Percentiles rank a stretch among this genome's conserved stretches.
Conservation (phyloP, 2,329 filamentous ascomycete species). For the Colletotrichum chlorophyti region DNA sequence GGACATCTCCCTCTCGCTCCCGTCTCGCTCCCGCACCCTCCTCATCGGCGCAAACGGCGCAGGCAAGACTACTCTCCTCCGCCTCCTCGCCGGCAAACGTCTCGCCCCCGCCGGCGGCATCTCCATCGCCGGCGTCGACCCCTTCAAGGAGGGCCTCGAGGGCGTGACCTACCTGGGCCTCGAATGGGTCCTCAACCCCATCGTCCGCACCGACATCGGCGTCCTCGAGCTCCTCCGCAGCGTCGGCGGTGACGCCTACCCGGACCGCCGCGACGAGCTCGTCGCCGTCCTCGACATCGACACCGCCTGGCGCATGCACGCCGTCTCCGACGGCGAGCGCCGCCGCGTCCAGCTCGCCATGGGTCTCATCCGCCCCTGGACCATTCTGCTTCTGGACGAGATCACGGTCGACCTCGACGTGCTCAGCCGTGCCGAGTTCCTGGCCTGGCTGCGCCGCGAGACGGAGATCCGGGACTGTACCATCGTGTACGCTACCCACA, state of each 20-base stretch:
- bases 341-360: slow-evolving; percentile 94
- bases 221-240: slow-evolving; percentile 84
- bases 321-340: slow-evolving; percentile 91
- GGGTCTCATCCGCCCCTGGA: slow-evolving; percentile 92
- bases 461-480: slow-evolving; percentile 84
- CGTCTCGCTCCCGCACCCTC: slow-evolving; percentile 83
- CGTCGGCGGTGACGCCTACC: slow-evolving; percentile 86
- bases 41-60: slow-evolving; percentile 97
- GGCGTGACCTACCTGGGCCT: slow-evolving; percentile 97
- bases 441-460: slow-evolving; percentile 85
- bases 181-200: slow-evolving; percentile 97
- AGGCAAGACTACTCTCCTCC: slow-evolving; percentile 95
- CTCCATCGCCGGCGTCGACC: slow-evolving; percentile 82
- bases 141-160: slow-evolving; percentile 88
- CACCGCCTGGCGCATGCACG: slow-evolving; percentile 91
- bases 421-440: slow-evolving; percentile 82
- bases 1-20: slow-evolving; percentile 77
- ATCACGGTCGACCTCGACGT: slow-evolving; percentile 97
- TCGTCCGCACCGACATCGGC: slow-evolving; percentile 93
- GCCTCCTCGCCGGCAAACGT: slow-evolving; percentile 92
- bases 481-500: slow-evolving; percentile 97
- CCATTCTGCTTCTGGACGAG: slow-evolving; percentile 88
- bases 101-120: slow-evolving; percentile 82
- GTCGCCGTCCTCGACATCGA: slow-evolving; percentile 91
- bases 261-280: slow-evolving; percentile 84